Conservation (phyloP, 1,284 basidiomycete genomes). For the Rhodotorula glutinis region DNA sequence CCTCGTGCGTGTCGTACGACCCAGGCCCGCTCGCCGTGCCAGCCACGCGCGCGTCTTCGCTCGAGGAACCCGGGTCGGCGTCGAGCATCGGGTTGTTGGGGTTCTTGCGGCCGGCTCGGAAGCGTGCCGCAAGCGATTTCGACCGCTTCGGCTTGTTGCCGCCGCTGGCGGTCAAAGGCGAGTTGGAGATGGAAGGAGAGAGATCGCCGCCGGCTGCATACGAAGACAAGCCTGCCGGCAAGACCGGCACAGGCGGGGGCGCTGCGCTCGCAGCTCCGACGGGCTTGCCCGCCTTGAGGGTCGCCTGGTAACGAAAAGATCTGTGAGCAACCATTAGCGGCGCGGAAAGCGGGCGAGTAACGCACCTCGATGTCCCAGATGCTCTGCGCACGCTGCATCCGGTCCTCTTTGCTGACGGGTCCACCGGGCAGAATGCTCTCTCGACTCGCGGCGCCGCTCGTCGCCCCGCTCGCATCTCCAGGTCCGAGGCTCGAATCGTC, state of each 20-base stretch:
- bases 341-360: background rate
- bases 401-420: constrained; percentile 33
- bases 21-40: background rate
- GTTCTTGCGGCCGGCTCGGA: constrained; percentile 33
- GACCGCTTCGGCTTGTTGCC: constrained; percentile 36
- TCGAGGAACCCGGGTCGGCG: background rate
- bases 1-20: background rate
- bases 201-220: background rate
- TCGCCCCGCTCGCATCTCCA: background rate
- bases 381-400: constrained; percentile 31
- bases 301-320: constrained; percentile 19
- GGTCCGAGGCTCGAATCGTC: constrained; percentile 2
- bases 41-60: constrained; percentile 10
- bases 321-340: background rate
- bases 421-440: constrained; percentile 30
- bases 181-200: background rate
- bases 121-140: constrained; percentile 36
- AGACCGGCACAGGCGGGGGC: constrained; percentile 32
- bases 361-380: constrained; percentile 42
- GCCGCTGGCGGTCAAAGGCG: background rate
- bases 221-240: constrained; percentile 20
- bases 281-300: constrained; percentile 36
- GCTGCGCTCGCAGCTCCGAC: constrained; percentile 17
- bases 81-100: constrained; percentile 23
- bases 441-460: constrained; percentile 18